Percentiles rank a stretch among this genome's conserved stretches.
Evolutionary conservation across 306 rosid species (phyloP).

Genomic region (Macrotyloma uniflorum): DNA sequence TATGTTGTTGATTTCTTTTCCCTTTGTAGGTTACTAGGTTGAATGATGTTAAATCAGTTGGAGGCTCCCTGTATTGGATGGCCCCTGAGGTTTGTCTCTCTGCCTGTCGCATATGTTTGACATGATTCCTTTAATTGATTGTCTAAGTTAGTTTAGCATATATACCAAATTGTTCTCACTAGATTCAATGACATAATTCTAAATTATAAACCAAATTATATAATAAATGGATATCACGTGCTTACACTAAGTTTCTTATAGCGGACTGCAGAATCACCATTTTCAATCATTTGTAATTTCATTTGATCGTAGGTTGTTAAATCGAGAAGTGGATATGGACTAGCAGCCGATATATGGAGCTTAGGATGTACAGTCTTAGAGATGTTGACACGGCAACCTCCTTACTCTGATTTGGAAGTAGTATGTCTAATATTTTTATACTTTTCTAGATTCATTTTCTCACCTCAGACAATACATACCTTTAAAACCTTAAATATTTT

Average conservation of each 20-base stretch:
- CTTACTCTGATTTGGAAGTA: slow-evolving; percentile 56
- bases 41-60: slow-evolving; percentile 54
- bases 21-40: slow-evolving; percentile 48
- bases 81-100: slow-evolving; percentile 58
- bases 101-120: not conserved
- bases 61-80: slow-evolving; percentile 63
- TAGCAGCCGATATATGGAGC: slow-evolving; percentile 63
- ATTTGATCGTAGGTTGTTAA: slow-evolving; percentile 50
- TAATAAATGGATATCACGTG: not conserved
- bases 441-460: not conserved
- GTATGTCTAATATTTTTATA: too few species aligned
- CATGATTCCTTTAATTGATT: slow-evolving; percentile 22
- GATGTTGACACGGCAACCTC: slow-evolving; percentile 54
- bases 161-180: not conserved
- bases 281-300: slow-evolving; percentile 19
- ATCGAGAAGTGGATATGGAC: slow-evolving; percentile 48
- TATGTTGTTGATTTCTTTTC: not conserved
- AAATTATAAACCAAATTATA: not conserved
- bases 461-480: not conserved
- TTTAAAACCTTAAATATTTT: not conserved
- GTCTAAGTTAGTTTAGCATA: not conserved
- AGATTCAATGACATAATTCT: not conserved
- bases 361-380: slow-evolving; percentile 60
- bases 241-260: not conserved
- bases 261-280: not conserved